Base-by-base conservation (phyloP, 2,329 filamentous ascomycete genomes). In the Thielaviopsis cerberus region DNA sequence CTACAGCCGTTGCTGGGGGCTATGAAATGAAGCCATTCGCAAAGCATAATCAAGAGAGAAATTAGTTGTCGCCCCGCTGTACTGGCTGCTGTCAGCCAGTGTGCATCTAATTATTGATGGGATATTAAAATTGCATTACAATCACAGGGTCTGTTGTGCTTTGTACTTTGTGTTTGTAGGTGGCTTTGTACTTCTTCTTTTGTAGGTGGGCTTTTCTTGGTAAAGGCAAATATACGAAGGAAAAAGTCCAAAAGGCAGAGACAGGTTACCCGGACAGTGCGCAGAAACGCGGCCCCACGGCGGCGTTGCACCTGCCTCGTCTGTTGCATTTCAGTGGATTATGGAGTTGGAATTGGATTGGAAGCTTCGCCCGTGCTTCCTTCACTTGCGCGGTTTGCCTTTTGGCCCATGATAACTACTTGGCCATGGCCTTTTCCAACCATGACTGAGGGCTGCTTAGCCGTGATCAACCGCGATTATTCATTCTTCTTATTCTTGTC, bases 291-390 rank as follows among this genome's bases (percentile, higher is more conserved):
- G 54, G 54, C 24, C 54, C 37, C 25, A 55, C 54, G 27, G 30
- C 30, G 54, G 34, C n/a, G 37, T 37, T 15, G 41, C 37, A 25
- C 54, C 54, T 55, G 26, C 54, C 53, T 52, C 50, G 20, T 34
- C n/a, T 50, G 54, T 22, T 55, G 20, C 24, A 50, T n/a, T 41
- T 58, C 26, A 30, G 50, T 52, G 48, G 53, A 56, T 59, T 55
- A 34, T 41, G 51, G 54, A 23, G n/a, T 30, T 51, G 15, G 23
- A 24, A 53, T 50, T 57, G 50, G 53, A 53, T 53, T 54, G 58
- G 54, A 53, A 59, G 53, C 45, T 22, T 4, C n/a, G 54, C 54
- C 58, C 51, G 54, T 59, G 54, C 58, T 56, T 5, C 58, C 52
- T 53, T 41, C 51, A 30, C 54, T 59, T 22, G n/a, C 6, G 41